Evolutionary conservation across 208 protist genomes (phyloP).

Genomic region (Leishmania tropica): DNA sequence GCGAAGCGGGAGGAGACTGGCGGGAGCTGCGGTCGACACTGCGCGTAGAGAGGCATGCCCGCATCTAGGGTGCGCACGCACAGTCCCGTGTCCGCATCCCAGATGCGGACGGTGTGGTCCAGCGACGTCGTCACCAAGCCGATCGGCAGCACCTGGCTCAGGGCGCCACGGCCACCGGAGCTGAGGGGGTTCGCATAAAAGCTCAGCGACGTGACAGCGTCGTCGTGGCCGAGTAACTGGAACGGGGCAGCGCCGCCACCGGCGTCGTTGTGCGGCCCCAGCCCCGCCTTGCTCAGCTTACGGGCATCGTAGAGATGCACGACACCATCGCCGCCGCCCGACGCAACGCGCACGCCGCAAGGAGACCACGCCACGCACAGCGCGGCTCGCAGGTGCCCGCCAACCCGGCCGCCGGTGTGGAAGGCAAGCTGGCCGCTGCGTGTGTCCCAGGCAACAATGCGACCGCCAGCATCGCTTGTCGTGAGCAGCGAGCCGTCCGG

Average conservation of each 20-base stretch:
- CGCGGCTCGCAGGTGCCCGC: constrained; percentile 60
- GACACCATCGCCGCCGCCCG: constrained; percentile 66
- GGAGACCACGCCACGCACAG: constrained; percentile 82
- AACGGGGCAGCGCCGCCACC: constrained; percentile 34
- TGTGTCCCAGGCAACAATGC: constrained; percentile 75
- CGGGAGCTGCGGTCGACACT: constrained; percentile 44
- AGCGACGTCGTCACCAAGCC: constrained; percentile 78
- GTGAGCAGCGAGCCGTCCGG: constrained; percentile 75
- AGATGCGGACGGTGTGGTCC: constrained; percentile 73
- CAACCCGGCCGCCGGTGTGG: constrained; percentile 47
- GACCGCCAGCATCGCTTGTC: constrained; percentile 68
- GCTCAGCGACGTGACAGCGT: constrained; percentile 79
- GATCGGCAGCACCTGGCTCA: constrained; percentile 40
- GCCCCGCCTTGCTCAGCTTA: constrained; percentile 32
- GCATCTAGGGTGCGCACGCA: constrained; percentile 55
- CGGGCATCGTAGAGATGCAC: constrained; percentile 86
- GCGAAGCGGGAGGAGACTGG: not conserved
- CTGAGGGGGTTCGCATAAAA: constrained; percentile 51
- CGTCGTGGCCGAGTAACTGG: constrained; percentile 71
- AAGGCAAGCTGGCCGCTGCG: constrained; percentile 68
- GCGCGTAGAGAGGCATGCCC: constrained; percentile 54
- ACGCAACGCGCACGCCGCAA: constrained; percentile 75
- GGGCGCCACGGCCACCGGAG: not conserved
- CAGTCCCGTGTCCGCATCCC: constrained; percentile 72
- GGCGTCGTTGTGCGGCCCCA: constrained; percentile 21